Percentiles rank a stretch among this genome's conserved stretches.
phyloP scores from a whole-genome alignment of 129 eudicot genomes.

The Gnaphalium uliginosum region DNA sequence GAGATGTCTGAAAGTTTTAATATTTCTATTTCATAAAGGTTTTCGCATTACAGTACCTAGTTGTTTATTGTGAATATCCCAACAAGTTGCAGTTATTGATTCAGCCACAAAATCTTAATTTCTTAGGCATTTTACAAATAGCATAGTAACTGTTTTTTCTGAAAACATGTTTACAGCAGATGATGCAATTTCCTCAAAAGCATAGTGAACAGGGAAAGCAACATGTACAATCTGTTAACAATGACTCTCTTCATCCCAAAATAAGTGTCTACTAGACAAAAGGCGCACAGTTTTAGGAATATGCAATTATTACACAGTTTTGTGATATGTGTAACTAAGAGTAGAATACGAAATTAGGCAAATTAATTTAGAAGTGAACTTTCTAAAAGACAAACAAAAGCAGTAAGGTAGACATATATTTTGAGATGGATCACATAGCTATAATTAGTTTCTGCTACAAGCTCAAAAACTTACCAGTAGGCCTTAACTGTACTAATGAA shows the following conservation, averaged over 20 bases:
- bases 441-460: not conserved
- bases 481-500: conserved; percentile 86
- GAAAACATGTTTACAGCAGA: not conserved
- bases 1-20: not conserved
- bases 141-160: not conserved
- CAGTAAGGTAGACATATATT: not conserved
- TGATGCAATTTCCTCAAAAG: not conserved
- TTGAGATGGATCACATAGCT: not conserved
- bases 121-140: not conserved
- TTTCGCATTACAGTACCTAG: not conserved
- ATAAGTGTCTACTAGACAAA: not conserved
- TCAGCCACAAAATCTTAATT: no score
- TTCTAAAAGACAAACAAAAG: not conserved
- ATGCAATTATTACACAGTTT: not conserved
- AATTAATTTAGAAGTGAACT: no score
- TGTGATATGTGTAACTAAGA: not conserved
- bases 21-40: not conserved
- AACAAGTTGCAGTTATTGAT: no score
- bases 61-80: not conserved
- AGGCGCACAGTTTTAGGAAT: not conserved
- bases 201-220: not conserved
- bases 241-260: no score
- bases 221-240: not conserved
- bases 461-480: conserved; percentile 59
- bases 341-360: not conserved